Evolutionary conservation across 495 filamentous ascomycete species (phyloP).

Genomic region (Xylaria nigripes): DNA sequence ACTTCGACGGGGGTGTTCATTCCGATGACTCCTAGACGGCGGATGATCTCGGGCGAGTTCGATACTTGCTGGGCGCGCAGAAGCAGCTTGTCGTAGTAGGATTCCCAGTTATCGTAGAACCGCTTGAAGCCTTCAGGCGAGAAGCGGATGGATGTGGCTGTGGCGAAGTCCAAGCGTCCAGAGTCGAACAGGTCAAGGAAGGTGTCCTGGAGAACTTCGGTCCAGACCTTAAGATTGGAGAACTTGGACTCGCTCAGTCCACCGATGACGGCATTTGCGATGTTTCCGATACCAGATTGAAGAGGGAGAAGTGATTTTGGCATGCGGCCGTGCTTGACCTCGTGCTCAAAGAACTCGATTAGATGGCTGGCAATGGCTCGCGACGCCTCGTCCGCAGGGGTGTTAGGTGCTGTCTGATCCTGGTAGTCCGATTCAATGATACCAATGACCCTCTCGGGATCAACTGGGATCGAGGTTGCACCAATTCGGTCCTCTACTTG

Average conservation of each 20-base stretch:
- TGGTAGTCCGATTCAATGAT: slow-evolving; percentile 79
- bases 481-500: slow-evolving; percentile 72
- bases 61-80: slow-evolving; percentile 81
- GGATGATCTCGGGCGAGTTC: slow-evolving; percentile 93
- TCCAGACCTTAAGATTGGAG: slow-evolving; percentile 84
- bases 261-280: slow-evolving; percentile 87
- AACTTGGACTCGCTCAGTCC: slow-evolving; percentile 79
- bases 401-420: slow-evolving; percentile 71
- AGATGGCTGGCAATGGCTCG: slow-evolving; percentile 69
- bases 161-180: slow-evolving; percentile 83
- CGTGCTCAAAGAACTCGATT: slow-evolving; percentile 78
- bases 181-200: slow-evolving; percentile 94
- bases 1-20: slow-evolving; percentile 96
- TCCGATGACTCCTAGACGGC: slow-evolving; percentile 77
- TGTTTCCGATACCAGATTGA: slow-evolving; percentile 88
- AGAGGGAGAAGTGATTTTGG: slow-evolving; percentile 73
- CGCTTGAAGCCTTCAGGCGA: slow-evolving; percentile 86
- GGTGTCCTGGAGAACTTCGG: slow-evolving; percentile 86
- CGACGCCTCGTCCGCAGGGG: slow-evolving; percentile 64
- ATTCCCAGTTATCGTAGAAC: slow-evolving; percentile 81
- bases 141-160: slow-evolving; percentile 85
- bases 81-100: slow-evolving; percentile 74
- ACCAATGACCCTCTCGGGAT: slow-evolving; percentile 80
- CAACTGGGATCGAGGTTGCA: slow-evolving; percentile 74
- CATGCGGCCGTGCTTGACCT: slow-evolving; percentile 68